Evolutionary conservation across 768 basidiomycete species (phyloP).

Genomic region (Leccinum uliginosum): DNA sequence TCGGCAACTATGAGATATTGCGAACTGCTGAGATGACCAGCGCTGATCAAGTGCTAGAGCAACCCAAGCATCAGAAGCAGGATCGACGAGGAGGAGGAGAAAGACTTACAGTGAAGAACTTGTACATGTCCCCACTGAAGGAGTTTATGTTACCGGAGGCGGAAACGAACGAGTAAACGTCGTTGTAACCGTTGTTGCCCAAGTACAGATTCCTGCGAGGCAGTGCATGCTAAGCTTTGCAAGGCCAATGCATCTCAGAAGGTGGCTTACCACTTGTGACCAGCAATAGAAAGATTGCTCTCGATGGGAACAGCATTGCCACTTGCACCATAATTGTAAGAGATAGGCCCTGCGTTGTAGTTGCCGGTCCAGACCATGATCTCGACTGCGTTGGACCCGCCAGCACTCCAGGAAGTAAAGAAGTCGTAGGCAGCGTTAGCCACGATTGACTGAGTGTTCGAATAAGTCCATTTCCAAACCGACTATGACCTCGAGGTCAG

Average conservation of each 20-base stretch:
- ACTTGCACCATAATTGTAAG: constrained; percentile 38
- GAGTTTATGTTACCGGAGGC: constrained; percentile 34
- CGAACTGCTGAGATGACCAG: constrained; percentile 41
- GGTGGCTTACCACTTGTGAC: constrained; percentile 42
- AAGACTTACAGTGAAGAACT: constrained; percentile 44
- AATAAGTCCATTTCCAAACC: constrained; percentile 55
- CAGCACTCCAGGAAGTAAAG: constrained; percentile 51
- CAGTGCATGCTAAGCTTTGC: background rate
- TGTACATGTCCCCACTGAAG: constrained; percentile 52
- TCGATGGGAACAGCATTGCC: constrained; percentile 47
- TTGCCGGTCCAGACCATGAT: constrained; percentile 69
- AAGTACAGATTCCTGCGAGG: constrained; percentile 47
- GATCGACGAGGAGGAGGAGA: background rate
- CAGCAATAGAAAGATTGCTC: constrained; percentile 40
- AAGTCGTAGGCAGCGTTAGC: constrained; percentile 60
- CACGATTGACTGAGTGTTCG: constrained; percentile 36
- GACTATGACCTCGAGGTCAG: constrained; percentile 31
- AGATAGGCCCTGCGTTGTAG: constrained; percentile 56
- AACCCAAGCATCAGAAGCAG: background rate
- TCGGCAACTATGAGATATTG: constrained; percentile 59
- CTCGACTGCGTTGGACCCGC: constrained; percentile 42
- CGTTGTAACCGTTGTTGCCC: constrained; percentile 51
- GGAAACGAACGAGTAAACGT: constrained; percentile 48
- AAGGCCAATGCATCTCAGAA: background rate
- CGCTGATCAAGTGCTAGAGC: constrained; percentile 50